Conservation (phyloP, 305 asterid species). For the Fraxinus greggii region DNA sequence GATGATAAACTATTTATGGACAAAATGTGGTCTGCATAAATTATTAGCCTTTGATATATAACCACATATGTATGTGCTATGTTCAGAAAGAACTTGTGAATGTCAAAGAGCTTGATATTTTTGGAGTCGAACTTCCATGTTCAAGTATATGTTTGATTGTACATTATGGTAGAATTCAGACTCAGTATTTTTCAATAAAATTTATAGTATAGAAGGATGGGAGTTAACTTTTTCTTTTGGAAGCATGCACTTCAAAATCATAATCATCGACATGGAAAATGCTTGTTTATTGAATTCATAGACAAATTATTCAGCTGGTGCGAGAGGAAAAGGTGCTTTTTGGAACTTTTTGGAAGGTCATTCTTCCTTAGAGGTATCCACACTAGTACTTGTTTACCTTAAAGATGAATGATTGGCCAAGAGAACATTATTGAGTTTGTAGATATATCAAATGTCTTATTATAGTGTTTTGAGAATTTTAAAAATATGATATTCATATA, state of each 20-base stretch:
- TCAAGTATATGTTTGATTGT: slow-evolving; percentile 7
- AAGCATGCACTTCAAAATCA: slow-evolving; percentile 3
- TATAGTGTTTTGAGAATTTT: not conserved
- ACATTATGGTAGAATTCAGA: slow-evolving; percentile 15
- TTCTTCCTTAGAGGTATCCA: not conserved
- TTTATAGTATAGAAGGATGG: not conserved
- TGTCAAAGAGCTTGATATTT: slow-evolving; percentile 13
- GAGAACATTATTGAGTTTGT: not conserved
- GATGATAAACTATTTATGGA: not conserved
- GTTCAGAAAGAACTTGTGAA: not conserved
- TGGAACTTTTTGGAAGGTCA: not conserved
- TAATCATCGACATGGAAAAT: not conserved
- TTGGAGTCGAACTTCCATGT: not conserved
- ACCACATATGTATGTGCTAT: not conserved
- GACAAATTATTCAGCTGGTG: not conserved
- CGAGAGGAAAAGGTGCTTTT: not conserved
- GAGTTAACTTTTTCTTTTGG: not conserved
- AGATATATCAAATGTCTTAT: not conserved
- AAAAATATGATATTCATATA: not conserved
- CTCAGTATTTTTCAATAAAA: slow-evolving; percentile 16
- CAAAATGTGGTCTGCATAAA: not conserved
- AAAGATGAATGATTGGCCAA: not conserved
- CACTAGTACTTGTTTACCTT: not conserved
- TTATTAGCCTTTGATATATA: not conserved
- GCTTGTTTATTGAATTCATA: not conserved